A percentile compares a stretch with the other conserved stretches of the same genome.
Conservation (phyloP, 2,329 filamentous ascomycete genomes). For the Amphichorda felina region DNA sequence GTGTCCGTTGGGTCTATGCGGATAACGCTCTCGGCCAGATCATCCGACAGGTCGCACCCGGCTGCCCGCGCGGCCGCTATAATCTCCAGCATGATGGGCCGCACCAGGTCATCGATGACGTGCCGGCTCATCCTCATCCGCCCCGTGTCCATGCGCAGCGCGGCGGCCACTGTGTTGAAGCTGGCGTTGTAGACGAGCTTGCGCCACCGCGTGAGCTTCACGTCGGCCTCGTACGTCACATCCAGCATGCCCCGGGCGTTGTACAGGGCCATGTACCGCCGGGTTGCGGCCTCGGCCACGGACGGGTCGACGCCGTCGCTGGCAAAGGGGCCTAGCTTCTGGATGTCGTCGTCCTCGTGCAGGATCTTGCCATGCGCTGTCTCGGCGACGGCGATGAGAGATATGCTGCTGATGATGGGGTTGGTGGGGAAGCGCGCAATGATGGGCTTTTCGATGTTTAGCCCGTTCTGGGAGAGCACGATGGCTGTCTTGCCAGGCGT, state of each 20-base stretch:
- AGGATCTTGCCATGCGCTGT: conserved; percentile 30
- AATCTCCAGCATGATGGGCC: conserved; percentile 42
- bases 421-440: conserved; percentile 36
- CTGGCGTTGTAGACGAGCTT: conserved; percentile 39
- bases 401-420: conserved; percentile 38
- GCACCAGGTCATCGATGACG: conserved; percentile 32
- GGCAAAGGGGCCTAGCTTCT: conserved; percentile 37
- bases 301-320: conserved; percentile 17
- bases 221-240: conserved; percentile 26
- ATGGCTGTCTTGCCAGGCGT: conserved; percentile 37
- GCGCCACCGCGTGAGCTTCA: conserved; percentile 31
- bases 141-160: conserved; percentile 37
- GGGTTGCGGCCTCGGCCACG: conserved; percentile 16
- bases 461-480: conserved; percentile 48
- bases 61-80: conserved; percentile 28
- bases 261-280: conserved; percentile 34
- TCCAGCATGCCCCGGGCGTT: conserved; percentile 29
- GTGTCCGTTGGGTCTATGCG: conserved; percentile 34
- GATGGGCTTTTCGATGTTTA: conserved; percentile 50
- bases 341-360: conserved; percentile 38
- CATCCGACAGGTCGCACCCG: conserved; percentile 27
- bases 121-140: conserved; percentile 32
- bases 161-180: conserved; percentile 39
- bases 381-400: conserved; percentile 39
- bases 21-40: conserved; percentile 31